Conservation (phyloP, 768 basidiomycete genomes). For the Obba rivulosa region DNA sequence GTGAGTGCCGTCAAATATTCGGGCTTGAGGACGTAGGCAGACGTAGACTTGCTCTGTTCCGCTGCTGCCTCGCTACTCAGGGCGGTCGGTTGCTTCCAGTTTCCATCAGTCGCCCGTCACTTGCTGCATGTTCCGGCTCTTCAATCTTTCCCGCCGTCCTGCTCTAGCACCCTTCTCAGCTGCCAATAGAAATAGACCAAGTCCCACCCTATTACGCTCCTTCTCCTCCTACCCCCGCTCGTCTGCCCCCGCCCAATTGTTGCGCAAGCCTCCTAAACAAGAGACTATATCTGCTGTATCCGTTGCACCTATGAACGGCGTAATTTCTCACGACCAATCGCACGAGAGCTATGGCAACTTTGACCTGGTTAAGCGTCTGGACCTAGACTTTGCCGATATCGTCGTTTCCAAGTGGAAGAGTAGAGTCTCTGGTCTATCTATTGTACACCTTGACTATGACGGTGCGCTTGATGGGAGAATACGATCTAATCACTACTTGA, state of each 20-base stretch:
- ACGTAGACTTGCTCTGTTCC: too few relatives aligned
- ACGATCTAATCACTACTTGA: slow-evolving; percentile 11
- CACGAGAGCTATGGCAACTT: slow-evolving; percentile 59
- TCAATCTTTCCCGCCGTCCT: neutral
- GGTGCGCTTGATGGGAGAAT: slow-evolving; percentile 39
- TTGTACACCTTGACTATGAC: slow-evolving; percentile 89
- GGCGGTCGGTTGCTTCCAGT: too few relatives aligned
- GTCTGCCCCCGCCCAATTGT: slow-evolving; percentile 3
- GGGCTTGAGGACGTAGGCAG: too few relatives aligned
- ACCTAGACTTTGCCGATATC: slow-evolving; percentile 77
- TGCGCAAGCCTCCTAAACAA: neutral
- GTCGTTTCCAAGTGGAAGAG: slow-evolving; percentile 86
- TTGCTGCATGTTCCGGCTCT: slow-evolving; percentile 7
- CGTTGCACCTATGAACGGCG: slow-evolving; percentile 5
- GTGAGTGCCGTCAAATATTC: too few relatives aligned
- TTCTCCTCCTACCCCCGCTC: slow-evolving; percentile 1
- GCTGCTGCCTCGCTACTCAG: too few relatives aligned
- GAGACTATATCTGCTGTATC: slow-evolving; percentile 15
- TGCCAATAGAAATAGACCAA: neutral
- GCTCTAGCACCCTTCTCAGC: neutral
- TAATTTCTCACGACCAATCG: neutral
- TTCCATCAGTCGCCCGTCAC: too few relatives aligned
- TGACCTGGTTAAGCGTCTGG: slow-evolving; percentile 72
- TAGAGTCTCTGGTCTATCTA: slow-evolving; percentile 77
- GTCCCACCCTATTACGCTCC: slow-evolving; percentile 1